Evolutionary conservation across 768 basidiomycete species (phyloP).

Genomic region (Termitomyces sp.): DNA sequence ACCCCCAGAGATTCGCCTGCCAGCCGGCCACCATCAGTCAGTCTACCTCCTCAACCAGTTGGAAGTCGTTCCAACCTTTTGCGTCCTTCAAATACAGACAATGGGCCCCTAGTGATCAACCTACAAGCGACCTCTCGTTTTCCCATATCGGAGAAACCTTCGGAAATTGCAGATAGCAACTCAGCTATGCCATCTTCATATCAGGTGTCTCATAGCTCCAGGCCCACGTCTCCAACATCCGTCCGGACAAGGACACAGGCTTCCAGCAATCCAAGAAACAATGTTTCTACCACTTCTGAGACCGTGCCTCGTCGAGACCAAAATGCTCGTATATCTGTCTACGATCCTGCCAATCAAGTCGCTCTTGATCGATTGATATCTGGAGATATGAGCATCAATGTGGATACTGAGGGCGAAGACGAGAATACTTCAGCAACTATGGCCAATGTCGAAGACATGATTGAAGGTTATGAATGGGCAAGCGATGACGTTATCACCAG

Average conservation of each 20-base stretch:
- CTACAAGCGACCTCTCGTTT: constrained; percentile 13
- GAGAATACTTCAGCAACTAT: constrained; percentile 80
- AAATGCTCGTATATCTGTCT: constrained; percentile 76
- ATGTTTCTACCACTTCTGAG: constrained; percentile 18
- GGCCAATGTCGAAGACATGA: constrained; percentile 95
- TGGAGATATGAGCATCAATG: constrained; percentile 31
- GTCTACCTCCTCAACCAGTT: constrained; percentile 25
- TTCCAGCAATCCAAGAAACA: neutral
- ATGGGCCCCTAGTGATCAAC: constrained; percentile 25
- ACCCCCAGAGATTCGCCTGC: constrained; percentile 13
- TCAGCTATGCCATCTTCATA: constrained; percentile 11
- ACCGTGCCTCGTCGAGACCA: constrained; percentile 50
- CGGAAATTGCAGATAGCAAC: neutral
- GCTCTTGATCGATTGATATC: constrained; percentile 67
- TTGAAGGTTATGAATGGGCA: constrained; percentile 98
- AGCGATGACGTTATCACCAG: constrained; percentile 71
- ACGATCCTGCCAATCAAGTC: constrained; percentile 76
- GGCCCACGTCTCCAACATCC: constrained; percentile 22
- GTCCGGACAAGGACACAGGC: constrained; percentile 25
- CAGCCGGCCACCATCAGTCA: constrained; percentile 29
- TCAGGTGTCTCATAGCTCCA: constrained; percentile 15
- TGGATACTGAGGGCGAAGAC: constrained; percentile 59
- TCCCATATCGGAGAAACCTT: neutral
- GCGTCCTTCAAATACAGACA: constrained; percentile 45
- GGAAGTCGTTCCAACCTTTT: constrained; percentile 24